Conservation (phyloP, 106 monocot species). For the Cymbidium sinense region DNA sequence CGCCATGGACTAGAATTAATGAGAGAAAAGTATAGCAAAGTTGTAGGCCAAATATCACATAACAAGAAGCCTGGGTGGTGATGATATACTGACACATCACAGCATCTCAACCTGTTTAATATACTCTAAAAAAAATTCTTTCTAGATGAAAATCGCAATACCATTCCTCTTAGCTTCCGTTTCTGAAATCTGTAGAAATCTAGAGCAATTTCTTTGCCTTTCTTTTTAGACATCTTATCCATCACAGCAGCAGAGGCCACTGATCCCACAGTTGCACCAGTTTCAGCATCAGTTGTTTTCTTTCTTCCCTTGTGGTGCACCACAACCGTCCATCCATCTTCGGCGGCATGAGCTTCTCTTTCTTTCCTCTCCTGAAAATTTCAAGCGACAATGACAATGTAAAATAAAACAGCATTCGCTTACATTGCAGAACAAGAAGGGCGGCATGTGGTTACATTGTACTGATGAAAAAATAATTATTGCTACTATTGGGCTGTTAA, state of each 20-base stretch:
- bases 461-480: neutral
- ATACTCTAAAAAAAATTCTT: neutral
- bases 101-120: neutral
- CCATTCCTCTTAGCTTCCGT: constrained; percentile 75
- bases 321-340: constrained; percentile 90
- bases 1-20: neutral
- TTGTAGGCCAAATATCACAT: neutral
- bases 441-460: neutral
- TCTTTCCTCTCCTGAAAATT: constrained; percentile 69
- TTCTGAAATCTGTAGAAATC: constrained; percentile 85
- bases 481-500: neutral
- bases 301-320: constrained; percentile 85
- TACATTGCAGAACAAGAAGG: too few species aligned
- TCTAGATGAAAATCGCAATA: constrained; percentile 14
- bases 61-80: neutral
- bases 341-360: constrained; percentile 60
- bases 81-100: neutral
- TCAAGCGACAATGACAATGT: neutral
- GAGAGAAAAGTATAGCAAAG: neutral
- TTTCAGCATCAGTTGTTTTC: constrained; percentile 88
- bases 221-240: constrained; percentile 70
- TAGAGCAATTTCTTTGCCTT: constrained; percentile 48
- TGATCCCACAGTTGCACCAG: constrained; percentile 71
- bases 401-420: neutral
- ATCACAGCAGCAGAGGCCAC: constrained; percentile 66